A percentile compares a stretch with the other conserved stretches of the same genome.
These are phyloP conservation scores for Arachis monticola DNA, from an alignment of 331 rosid species.

Conservation along the genomic window DNA sequence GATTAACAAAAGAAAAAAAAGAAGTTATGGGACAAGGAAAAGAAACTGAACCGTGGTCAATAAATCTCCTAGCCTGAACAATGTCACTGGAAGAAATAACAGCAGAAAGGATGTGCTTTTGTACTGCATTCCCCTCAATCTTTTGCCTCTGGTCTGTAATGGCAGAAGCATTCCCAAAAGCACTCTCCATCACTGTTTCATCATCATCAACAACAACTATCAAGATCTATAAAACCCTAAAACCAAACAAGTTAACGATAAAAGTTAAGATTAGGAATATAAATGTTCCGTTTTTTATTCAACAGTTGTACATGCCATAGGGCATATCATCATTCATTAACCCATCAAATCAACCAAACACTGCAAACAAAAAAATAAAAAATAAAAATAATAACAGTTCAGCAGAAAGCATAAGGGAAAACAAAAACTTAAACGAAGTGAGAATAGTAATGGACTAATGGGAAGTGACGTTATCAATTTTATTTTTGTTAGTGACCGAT, in stretches of 20 bases:
- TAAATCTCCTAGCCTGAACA: constrained; percentile 78
- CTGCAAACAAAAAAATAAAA: neutral
- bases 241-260: neutral
- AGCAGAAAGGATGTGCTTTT: constrained; percentile 73
- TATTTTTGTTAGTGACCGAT: constrained; percentile 23
- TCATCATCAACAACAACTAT: constrained; percentile 12
- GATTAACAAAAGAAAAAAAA: no score
- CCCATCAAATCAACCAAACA: no score
- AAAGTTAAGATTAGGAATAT: neutral
- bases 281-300: neutral
- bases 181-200: constrained; percentile 69
- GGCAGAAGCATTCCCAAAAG: constrained; percentile 85
- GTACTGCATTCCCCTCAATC: constrained; percentile 97
- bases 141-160: constrained; percentile 95
- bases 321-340: neutral
- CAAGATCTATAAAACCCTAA: constrained; percentile 32
- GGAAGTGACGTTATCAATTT: neutral
- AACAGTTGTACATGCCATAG: neutral
- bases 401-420: no score
- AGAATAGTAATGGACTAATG: neutral
- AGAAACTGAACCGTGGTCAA: constrained; percentile 73
- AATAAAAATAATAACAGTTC: neutral
- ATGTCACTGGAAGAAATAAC: constrained; percentile 79
- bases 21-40: neutral
- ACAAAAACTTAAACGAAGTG: no score